These are phyloP conservation scores for Scedosporium minutisporum DNA, from an alignment of 2,329 filamentous ascomycete genomes.

Conservation along the genomic window DNA sequence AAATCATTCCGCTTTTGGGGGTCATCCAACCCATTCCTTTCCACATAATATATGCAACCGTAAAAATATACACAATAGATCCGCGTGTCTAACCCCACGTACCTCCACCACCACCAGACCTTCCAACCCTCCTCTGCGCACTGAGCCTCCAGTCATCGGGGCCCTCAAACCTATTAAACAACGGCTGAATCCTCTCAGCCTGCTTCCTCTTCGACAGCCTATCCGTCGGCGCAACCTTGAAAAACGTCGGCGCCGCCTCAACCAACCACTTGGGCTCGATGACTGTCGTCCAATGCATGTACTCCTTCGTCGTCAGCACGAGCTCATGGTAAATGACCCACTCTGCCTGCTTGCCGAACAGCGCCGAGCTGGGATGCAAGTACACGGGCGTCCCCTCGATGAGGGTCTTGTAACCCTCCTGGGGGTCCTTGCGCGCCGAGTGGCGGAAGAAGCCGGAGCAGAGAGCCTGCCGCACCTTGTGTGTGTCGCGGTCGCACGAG, in stretches of 20 bases:
- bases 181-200: slow-evolving; percentile 86
- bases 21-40: no score
- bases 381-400: slow-evolving; percentile 93
- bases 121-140: slow-evolving; percentile 74
- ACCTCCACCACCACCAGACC: slow-evolving; percentile 74
- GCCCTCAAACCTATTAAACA: slow-evolving; percentile 85
- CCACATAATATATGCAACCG: no score
- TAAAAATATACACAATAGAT: background rate
- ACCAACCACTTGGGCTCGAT: slow-evolving; percentile 95
- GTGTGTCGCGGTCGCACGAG: slow-evolving; percentile 80
- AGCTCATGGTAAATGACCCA: slow-evolving; percentile 92
- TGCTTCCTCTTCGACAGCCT: slow-evolving; percentile 82
- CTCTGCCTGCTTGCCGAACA: slow-evolving; percentile 93
- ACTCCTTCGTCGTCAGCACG: slow-evolving; percentile 91
- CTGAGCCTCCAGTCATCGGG: slow-evolving; percentile 94
- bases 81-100: slow-evolving; percentile 65
- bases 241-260: slow-evolving; percentile 95
- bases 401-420: slow-evolving; percentile 95
- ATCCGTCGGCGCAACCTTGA: slow-evolving; percentile 89
- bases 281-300: slow-evolving; percentile 88
- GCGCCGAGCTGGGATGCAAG: slow-evolving; percentile 79
- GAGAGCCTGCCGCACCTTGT: slow-evolving; percentile 77
- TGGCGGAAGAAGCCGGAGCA: slow-evolving; percentile 96
- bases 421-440: slow-evolving; percentile 84
- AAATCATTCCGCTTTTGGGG: no score